These are phyloP conservation scores for Heritiera littoralis DNA, from an alignment of 345 rosid genomes.

Conservation along the genomic window DNA sequence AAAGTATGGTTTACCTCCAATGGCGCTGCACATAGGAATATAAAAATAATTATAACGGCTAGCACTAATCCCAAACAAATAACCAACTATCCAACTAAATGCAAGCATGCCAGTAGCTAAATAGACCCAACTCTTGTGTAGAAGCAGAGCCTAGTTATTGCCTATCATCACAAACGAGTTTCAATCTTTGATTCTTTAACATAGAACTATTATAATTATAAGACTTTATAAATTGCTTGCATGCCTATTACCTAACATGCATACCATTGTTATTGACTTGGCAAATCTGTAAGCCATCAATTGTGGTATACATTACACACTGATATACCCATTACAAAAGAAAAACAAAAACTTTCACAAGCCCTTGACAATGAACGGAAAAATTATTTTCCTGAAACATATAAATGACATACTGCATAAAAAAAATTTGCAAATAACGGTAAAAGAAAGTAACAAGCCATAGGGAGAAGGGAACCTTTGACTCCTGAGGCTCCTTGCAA, in stretches of 20 bases:
- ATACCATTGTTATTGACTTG: not conserved
- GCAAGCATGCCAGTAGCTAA: not conserved
- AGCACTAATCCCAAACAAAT: not conserved
- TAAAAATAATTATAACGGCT: not conserved
- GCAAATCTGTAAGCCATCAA: not conserved
- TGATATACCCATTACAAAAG: conserved; percentile 5
- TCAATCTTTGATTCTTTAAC: not conserved
- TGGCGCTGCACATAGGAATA: too few relatives aligned
- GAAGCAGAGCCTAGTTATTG: not conserved
- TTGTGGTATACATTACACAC: not conserved
- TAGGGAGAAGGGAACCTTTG: conserved; percentile 56
- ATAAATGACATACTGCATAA: not conserved
- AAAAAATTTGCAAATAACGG: not conserved
- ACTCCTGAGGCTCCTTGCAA: conserved; percentile 72
- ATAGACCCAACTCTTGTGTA: not conserved
- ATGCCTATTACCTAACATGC: too few relatives aligned
- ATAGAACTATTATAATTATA: not conserved
- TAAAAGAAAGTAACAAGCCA: not conserved
- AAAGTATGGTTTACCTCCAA: not conserved
- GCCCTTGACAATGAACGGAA: conserved; percentile 6
- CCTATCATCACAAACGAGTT: not conserved
- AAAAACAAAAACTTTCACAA: conserved; percentile 10
- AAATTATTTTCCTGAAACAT: not conserved
- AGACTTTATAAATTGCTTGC: not conserved
- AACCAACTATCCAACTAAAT: not conserved